Conservation (phyloP, 441 rosid genomes). For the Euphorbia celastroides region DNA sequence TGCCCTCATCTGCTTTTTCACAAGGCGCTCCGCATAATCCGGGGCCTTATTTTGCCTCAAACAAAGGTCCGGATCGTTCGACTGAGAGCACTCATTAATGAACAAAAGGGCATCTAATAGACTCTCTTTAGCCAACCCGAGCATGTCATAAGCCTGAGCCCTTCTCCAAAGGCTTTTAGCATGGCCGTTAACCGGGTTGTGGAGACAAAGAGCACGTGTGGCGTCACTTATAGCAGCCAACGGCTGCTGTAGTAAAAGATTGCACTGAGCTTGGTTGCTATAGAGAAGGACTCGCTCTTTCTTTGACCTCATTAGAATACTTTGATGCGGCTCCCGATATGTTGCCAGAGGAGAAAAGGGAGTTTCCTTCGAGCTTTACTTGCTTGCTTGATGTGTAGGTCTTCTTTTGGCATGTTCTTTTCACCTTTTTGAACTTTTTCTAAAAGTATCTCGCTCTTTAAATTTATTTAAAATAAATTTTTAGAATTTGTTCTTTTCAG, state of each 20-base stretch:
- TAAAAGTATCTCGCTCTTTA: too few species aligned
- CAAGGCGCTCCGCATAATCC: constrained; percentile 91
- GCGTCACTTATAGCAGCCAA: constrained; percentile 85
- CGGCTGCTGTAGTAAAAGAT: constrained; percentile 88
- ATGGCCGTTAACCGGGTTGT: constrained; percentile 79
- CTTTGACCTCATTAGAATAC: constrained; percentile 82
- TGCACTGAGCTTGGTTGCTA: constrained; percentile 93
- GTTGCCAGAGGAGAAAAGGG: constrained; percentile 92
- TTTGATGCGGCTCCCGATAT: constrained; percentile 80
- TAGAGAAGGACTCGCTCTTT: constrained; percentile 89
- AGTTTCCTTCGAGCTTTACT: constrained; percentile 95
- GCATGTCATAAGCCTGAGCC: constrained; percentile 97
- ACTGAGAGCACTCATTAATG: constrained; percentile 93
- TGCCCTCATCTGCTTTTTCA: constrained; percentile 96
- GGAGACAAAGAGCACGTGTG: constrained; percentile 77
- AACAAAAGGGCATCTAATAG: constrained; percentile 89
- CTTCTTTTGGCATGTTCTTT: constrained; percentile 88
- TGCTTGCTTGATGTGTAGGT: constrained; percentile 96
- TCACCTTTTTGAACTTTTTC: too few species aligned
- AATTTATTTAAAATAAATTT: too few species aligned
- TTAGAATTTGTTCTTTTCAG: too few species aligned
- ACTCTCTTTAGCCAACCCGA: constrained; percentile 88
- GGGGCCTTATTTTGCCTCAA: constrained; percentile 93
- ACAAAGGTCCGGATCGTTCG: constrained; percentile 84
- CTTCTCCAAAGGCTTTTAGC: constrained; percentile 98